A percentile compares a stretch with the other conserved stretches of the same genome.
phyloP scores from a whole-genome alignment of 257 asterid genomes.

The Echites panduratus region DNA sequence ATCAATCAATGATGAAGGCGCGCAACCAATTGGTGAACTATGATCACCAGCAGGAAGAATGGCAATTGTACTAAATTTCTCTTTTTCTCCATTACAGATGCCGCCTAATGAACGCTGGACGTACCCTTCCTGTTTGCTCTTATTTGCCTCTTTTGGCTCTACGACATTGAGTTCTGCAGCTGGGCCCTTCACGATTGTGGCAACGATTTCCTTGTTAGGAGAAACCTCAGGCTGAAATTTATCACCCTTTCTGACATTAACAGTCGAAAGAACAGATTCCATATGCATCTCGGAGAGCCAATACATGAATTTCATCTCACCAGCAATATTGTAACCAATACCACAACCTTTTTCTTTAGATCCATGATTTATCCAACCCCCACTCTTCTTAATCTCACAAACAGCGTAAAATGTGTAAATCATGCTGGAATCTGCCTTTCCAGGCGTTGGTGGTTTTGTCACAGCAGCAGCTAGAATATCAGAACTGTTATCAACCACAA shows the following conservation, averaged over 20 bases:
- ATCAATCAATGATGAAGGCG: conserved; percentile 65
- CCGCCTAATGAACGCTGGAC: conserved; percentile 8
- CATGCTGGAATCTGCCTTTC: conserved; percentile 44
- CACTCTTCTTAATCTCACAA: conserved; percentile 64
- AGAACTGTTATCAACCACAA: conserved; percentile 60
- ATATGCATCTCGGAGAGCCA: conserved; percentile 24
- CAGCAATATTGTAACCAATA: conserved; percentile 55
- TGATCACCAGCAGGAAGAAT: conserved; percentile 78
- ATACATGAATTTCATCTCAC: conserved; percentile 63
- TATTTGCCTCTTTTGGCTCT: conserved; percentile 13
- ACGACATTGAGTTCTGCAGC: conserved; percentile 17
- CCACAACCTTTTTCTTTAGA: conserved; percentile 48
- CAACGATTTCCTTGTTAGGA: conserved; percentile 65
- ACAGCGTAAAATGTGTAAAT: conserved; percentile 65
- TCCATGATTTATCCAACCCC: conserved; percentile 79
- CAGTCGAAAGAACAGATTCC: conserved; percentile 64
- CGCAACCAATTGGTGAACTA: conserved; percentile 55
- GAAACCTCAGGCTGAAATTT: conserved; percentile 40
- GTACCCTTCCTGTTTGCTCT: conserved; percentile 18
- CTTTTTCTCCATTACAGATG: conserved; percentile 14
- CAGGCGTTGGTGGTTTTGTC: conserved; percentile 45
- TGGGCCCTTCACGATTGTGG: conserved; percentile 43
- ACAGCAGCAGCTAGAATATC: conserved; percentile 75
- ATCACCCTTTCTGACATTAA: conserved; percentile 37
- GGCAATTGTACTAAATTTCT: conserved; percentile 34